Base-by-base conservation (phyloP, 164 flowering plant species). In the Vitis amurensis region DNA sequence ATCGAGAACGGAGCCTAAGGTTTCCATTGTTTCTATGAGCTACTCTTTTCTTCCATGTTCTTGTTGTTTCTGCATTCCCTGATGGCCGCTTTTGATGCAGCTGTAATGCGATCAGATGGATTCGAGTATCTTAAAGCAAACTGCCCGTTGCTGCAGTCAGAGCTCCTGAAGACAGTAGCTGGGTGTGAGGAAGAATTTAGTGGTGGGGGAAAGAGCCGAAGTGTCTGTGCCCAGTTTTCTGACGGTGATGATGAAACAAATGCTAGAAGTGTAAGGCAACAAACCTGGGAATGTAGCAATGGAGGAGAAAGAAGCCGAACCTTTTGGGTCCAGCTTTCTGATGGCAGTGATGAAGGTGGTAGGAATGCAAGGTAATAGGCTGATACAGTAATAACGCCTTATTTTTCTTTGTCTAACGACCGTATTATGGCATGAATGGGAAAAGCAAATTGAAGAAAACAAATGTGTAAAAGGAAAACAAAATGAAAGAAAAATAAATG, bases 181-280 rank as follows among this genome's bases (percentile, higher is more conserved):
- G 97, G 97, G 31, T 89, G 91, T 71, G 97, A 89, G 30, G 93
- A 87, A 64, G 97, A 89, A 61, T 77, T 87, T 61, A 89, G 91
- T 55, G 85, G 81, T 50, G 89, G 85, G 7, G 88, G 86, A 49
- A 90, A 90, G 75, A 85, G 88, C 64, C 84, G 81, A 59, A 93
- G 91, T 59, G 98, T 90, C 15, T 91, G 90, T 88, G 97, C 84
- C 44, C 98, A 95, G 74, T 91, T 89, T 55, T 95, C 96, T 8
- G 97, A 89, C 74, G 91, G 92, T 9, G 91, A 81, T 9, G 95
- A 91, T 71, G 44, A 37, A 37, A 84, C 91, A 6, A 89, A 84
- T 68, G 87, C 86, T 16, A 72, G 88, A 73, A 86, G 93, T 73
- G 86, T 91, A 44, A 79, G 94, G 82, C 97, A 84, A 70, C 77